Percentiles rank a stretch among this genome's conserved stretches.
Evolutionary conservation across 495 filamentous ascomycete species (phyloP).

Genomic region (Podospora sp.): DNA sequence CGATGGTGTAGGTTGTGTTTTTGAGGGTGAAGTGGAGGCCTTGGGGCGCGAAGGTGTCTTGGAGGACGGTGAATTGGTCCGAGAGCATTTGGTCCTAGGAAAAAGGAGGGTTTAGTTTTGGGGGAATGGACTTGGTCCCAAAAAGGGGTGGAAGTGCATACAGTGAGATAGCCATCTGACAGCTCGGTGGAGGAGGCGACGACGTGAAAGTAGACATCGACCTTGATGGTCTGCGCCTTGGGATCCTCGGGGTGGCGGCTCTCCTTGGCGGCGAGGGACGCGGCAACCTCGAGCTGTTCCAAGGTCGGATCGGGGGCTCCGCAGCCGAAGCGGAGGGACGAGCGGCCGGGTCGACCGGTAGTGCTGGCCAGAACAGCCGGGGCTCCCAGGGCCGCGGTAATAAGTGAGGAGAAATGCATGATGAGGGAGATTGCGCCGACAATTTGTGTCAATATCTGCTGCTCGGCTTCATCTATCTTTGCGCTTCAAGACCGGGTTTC

Average conservation of each 20-base stretch:
- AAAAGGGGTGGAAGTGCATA: too few species aligned
- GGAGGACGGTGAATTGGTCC: constrained; percentile 3
- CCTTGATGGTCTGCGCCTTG: not conserved
- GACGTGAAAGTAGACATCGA: constrained; percentile 5
- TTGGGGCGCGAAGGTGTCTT: not conserved
- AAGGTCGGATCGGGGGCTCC: constrained; percentile 1
- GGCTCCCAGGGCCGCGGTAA: not conserved
- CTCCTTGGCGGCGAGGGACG: not conserved
- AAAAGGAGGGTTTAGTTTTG: too few species aligned
- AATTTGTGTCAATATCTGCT: not conserved
- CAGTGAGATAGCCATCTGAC: not conserved
- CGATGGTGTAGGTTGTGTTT: constrained; percentile 51
- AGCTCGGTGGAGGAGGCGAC: not conserved
- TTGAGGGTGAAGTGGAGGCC: constrained; percentile 5
- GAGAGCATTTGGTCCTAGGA: not conserved
- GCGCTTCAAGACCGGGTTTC: not conserved
- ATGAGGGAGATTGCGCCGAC: not conserved
- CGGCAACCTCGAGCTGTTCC: not conserved
- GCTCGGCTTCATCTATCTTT: constrained; percentile 5
- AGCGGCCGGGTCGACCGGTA: not conserved
- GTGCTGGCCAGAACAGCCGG: not conserved
- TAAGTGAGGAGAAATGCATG: not conserved
- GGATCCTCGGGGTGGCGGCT: not conserved
- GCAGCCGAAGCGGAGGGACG: constrained; percentile 1
- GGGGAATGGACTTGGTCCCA: too few species aligned